Conservation (phyloP, 2,329 filamentous ascomycete genomes). For the Tothia fuscella region DNA sequence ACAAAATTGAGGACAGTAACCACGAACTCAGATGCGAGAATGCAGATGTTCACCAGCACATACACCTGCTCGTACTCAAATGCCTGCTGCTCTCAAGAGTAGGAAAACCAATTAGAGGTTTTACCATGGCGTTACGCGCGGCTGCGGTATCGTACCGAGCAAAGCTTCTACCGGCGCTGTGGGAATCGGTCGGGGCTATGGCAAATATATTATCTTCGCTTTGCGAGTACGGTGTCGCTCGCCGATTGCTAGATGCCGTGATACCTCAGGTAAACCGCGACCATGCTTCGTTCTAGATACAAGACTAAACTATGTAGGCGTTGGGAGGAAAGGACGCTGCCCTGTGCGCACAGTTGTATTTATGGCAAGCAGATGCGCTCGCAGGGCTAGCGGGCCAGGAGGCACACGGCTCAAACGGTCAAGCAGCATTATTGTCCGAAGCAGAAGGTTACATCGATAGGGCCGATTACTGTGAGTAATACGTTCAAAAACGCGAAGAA, state of each 20-base stretch:
- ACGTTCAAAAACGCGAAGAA: neutral
- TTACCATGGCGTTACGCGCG: constrained; percentile 65
- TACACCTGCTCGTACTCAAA: constrained; percentile 63
- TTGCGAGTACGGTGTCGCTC: constrained; percentile 57
- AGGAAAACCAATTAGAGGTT: constrained; percentile 54
- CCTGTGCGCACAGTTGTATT: constrained; percentile 55
- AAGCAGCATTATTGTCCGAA: constrained; percentile 15
- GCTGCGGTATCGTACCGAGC: constrained; percentile 61
- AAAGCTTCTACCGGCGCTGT: constrained; percentile 56
- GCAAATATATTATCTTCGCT: constrained; percentile 57
- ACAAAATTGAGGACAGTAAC: constrained; percentile 36
- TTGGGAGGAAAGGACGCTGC: constrained; percentile 56
- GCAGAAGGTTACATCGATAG: constrained; percentile 20
- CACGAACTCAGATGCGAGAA: constrained; percentile 36
- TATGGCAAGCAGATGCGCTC: constrained; percentile 60
- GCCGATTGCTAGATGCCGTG: constrained; percentile 51
- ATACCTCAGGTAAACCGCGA: constrained; percentile 51
- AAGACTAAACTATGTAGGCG: constrained; percentile 18
- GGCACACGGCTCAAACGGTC: constrained; percentile 17
- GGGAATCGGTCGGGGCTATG: constrained; percentile 58
- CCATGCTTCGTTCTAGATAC: neutral
- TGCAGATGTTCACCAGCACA: constrained; percentile 53
- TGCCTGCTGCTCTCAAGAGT: constrained; percentile 55
- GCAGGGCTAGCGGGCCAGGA: constrained; percentile 60
- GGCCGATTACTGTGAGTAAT: constrained; percentile 13